phyloP scores from a whole-genome alignment of 352 stramenopile species.

The Phytopythium ostracodes region DNA sequence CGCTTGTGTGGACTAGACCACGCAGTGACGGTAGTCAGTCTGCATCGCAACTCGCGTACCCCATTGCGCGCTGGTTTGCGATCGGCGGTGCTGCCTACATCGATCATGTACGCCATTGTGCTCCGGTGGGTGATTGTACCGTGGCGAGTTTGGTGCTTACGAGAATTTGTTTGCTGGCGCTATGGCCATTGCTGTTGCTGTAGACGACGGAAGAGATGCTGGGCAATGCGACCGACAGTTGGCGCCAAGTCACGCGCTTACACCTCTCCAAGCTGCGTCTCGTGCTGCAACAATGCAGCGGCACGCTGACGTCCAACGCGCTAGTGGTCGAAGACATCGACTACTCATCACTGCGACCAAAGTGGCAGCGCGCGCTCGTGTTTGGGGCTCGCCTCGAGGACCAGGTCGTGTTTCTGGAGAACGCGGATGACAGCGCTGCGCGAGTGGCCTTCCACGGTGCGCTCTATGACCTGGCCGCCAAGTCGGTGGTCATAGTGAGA shows the following conservation, averaged over 20 bases:
- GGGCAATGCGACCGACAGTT: neutral
- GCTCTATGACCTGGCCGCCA: conserved; percentile 31
- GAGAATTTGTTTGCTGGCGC: neutral
- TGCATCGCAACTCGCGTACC: conserved; percentile 39
- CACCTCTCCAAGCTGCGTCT: conserved; percentile 36
- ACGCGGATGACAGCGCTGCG: conserved; percentile 24
- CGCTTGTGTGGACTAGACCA: conserved; percentile 56
- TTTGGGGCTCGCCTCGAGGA: conserved; percentile 20
- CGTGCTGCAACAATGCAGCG: conserved; percentile 50
- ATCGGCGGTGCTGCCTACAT: conserved; percentile 60
- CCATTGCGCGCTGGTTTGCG: conserved; percentile 63
- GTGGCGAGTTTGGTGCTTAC: neutral
- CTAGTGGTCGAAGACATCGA: conserved; percentile 3
- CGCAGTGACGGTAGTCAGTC: neutral
- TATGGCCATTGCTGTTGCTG: neutral
- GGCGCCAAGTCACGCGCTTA: neutral
- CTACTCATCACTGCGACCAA: conserved; percentile 8
- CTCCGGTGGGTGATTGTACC: neutral
- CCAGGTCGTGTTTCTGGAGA: conserved; percentile 55
- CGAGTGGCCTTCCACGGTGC: conserved; percentile 29
- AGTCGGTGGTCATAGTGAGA: conserved; percentile 51
- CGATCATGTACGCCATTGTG: conserved; percentile 48
- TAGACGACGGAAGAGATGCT: neutral
- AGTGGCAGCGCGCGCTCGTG: conserved; percentile 39
- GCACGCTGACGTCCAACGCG: conserved; percentile 38